Base-by-base conservation (phyloP, 2,329 filamentous ascomycete genomes). In the Fusarium buharicum region DNA sequence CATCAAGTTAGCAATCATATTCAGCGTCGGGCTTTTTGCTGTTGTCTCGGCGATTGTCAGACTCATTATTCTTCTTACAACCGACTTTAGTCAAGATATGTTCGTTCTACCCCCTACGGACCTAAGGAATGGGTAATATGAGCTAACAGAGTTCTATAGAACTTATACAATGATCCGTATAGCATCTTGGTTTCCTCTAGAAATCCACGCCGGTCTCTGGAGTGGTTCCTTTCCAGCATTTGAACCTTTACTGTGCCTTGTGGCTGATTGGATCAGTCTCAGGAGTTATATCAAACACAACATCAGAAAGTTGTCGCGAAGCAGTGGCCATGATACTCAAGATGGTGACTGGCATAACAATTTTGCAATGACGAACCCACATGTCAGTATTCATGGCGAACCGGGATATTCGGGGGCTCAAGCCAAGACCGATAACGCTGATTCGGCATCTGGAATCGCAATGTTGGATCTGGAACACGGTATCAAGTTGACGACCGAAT, bases 201-300 rank as follows among this genome's bases (percentile, higher is more conserved):
- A 80, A 59, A 70, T 73, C 38, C 77, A 80, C 55, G 67, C 77
- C 38, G 78, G 77, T n/a, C 67, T 80, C 27, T 80, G 78, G 77
- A 76, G 76, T 40, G 70, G 72, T 12, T 80, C 77, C 56, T 76
- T 79, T 34, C 76, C 77, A 4, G 71, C 77, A 3, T 59, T 79
- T 11, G 77, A 79, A 34, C 76, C 77, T 3, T 52, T 79, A 14
- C 54, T 77, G 7, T 74, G 77, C 22, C 46, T 70, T 14, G n/a
- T 72, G 14, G 66, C 38, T 13, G 49, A 31, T 37, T 55, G 48
- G 36, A 44, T 62, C 49, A 59, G 59, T 22, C 45, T 56, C 6
- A 54, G 50, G 17, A 60, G 43, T 27, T 50, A 46, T 18, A 51
- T 55, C 39, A 57, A 62, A 12, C 62, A 64, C 48, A 66, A 28